A percentile compares a stretch with the other conserved stretches of the same genome.
phyloP scores from a whole-genome alignment of 75 land plant genomes.

The Selaginella moellendorffii region DNA sequence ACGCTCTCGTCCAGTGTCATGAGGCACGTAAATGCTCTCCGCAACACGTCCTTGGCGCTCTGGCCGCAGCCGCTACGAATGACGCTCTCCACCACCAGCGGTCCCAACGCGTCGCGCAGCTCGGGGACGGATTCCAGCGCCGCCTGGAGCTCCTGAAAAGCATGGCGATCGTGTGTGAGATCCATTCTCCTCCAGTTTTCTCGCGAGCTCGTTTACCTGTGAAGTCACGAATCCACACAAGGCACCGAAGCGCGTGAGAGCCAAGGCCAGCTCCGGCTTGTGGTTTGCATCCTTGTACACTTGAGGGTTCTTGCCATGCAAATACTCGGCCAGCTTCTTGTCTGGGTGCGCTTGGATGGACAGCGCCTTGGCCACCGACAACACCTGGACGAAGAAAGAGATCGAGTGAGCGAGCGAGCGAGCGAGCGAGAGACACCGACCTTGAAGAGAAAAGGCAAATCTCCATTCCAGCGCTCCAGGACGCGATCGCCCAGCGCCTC shows the following conservation, averaged over 20 bases:
- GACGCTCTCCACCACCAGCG: slow-evolving; percentile 6
- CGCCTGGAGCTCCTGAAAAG: slow-evolving; percentile 54
- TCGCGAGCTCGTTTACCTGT: slow-evolving; percentile 29
- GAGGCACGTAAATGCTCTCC: slow-evolving; percentile 42
- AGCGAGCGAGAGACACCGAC: slow-evolving; percentile 19
- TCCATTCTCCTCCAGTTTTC: not conserved
- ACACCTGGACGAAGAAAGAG: slow-evolving; percentile 34
- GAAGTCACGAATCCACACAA: slow-evolving; percentile 68
- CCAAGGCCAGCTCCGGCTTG: slow-evolving; percentile 97
- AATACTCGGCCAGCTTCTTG: slow-evolving; percentile 53
- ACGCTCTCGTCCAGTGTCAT: slow-evolving; percentile 50
- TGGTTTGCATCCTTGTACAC: slow-evolving; percentile 84
- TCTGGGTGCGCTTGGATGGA: slow-evolving; percentile 99
- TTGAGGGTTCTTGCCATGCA: slow-evolving; percentile 47
- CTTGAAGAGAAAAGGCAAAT: slow-evolving; percentile 90
- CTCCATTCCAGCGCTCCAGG: slow-evolving; percentile 43
- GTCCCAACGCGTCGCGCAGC: slow-evolving; percentile 47
- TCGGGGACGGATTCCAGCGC: slow-evolving; percentile 60
- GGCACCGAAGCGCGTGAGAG: slow-evolving; percentile 76
- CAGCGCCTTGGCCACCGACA: slow-evolving; percentile 81
- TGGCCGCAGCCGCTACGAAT: slow-evolving; percentile 3
- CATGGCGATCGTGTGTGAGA: too few relatives aligned
- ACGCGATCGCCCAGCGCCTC: slow-evolving; percentile 54
- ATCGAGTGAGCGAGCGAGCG: too few relatives aligned
- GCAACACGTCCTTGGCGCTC: slow-evolving; percentile 23